phyloP scores from a whole-genome alignment of 768 basidiomycete species.

The Nidularia sp. region DNA sequence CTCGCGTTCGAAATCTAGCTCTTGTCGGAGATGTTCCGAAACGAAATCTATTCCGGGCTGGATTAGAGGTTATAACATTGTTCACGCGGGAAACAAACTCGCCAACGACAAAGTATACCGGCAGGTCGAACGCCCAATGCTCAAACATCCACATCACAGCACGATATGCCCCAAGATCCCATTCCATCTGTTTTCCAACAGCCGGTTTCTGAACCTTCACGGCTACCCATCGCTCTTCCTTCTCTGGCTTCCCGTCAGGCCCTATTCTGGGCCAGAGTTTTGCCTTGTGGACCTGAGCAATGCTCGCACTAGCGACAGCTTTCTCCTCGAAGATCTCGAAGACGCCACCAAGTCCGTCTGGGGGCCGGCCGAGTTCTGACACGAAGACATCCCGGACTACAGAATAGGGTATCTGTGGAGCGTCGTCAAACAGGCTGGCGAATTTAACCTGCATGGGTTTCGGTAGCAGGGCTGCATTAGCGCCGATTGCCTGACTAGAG shows the following conservation, averaged over 20 bases:
- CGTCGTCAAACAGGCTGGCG: slow-evolving; percentile 80
- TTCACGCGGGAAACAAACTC: slow-evolving; percentile 13
- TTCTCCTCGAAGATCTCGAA: slow-evolving; percentile 76
- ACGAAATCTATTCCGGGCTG: slow-evolving; percentile 52
- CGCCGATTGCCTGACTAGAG: slow-evolving; percentile 70
- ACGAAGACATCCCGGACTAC: slow-evolving; percentile 65
- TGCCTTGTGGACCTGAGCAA: slow-evolving; percentile 91
- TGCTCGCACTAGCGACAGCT: slow-evolving; percentile 83
- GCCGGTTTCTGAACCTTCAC: slow-evolving; percentile 94
- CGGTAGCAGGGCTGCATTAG: slow-evolving; percentile 83
- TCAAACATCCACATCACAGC: slow-evolving; percentile 78
- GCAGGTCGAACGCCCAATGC: slow-evolving; percentile 79
- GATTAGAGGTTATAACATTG: no score
- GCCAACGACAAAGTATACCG: slow-evolving; percentile 79
- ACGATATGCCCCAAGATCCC: slow-evolving; percentile 72
- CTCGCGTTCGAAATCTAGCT: slow-evolving; percentile 81
- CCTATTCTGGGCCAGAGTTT: slow-evolving; percentile 38
- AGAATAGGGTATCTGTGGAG: slow-evolving; percentile 77
- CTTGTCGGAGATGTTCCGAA: slow-evolving; percentile 74
- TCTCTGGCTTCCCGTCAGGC: slow-evolving; percentile 21
- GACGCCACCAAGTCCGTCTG: slow-evolving; percentile 63
- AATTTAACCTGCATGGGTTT: slow-evolving; percentile 81
- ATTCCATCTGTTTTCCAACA: slow-evolving; percentile 81
- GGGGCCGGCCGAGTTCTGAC: slow-evolving; percentile 64
- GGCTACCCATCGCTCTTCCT: slow-evolving; percentile 68